Base-by-base conservation (phyloP, 1,284 basidiomycete species). In the Fistulina hepatica region DNA sequence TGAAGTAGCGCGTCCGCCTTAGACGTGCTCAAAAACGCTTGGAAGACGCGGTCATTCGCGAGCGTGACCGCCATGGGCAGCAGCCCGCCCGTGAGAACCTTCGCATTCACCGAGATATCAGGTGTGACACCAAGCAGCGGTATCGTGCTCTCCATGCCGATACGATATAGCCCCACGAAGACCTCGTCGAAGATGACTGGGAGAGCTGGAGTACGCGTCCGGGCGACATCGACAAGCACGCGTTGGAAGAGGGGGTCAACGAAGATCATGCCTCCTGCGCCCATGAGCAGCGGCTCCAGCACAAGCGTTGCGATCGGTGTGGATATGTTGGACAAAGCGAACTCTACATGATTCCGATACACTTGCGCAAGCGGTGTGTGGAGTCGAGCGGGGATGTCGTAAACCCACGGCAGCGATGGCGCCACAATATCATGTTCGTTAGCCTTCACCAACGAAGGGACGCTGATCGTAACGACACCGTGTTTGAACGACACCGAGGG, bases 121-220 rank as follows among this genome's bases (percentile, higher is more conserved):
- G 91, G 91, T 10, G 66, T 56, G 9, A 72, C 69, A 7, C 82
- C 81, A 1, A 95, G 69, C 10, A 90, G 56, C 2, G 75, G 61
- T 1, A 70, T 68, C 0, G 78, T 69, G 25, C 76, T 80, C 44
- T 75, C 61, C 48, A 82, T 63, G 2, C 92, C 92, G 33, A 95
- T 69, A 21, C 94, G 83, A 53, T 92, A 78, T 8, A 97, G 66
- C 0, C 94, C 94, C 11, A 84, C 78, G 56, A 97, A 97, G 5
- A 98, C 94, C 58, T 97, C 94, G 58, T 98, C 94, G 51, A 88
- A 97, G 42, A 98, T 78, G 44, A 98, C 81, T 0, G 94, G 92
- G 13, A 97, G 64, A 2, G 85, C 84, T 11, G 25, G 25, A 15
- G 25, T 12, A 15, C 24, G 24, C 9, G 20, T 32, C 22, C 94